Conservation (phyloP, 1,139 yeast species). For the Saccharomyces hybrid region DNA sequence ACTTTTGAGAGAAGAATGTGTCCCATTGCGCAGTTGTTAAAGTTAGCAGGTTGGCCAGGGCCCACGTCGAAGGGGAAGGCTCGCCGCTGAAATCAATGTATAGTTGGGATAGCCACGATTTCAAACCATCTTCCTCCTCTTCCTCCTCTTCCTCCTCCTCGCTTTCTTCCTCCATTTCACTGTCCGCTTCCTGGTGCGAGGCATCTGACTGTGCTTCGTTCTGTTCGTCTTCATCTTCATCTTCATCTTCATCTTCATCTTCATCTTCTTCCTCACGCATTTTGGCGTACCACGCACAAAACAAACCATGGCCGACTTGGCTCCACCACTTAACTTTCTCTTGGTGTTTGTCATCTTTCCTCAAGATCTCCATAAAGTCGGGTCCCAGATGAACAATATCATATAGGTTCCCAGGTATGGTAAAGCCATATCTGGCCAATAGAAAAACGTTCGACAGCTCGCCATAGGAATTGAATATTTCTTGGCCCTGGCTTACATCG, state of each 20-base stretch:
- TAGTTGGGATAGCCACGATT: slow-evolving; percentile 13
- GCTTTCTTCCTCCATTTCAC: not conserved
- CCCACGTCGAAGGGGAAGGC: slow-evolving; percentile 8
- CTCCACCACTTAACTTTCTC: slow-evolving; percentile 60
- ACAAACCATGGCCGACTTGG: slow-evolving; percentile 39
- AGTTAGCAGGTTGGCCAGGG: slow-evolving; percentile 7
- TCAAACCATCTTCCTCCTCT: slow-evolving; percentile 1
- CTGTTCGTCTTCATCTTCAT: not conserved
- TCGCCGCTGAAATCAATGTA: slow-evolving; percentile 9
- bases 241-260: slow-evolving; percentile 5
- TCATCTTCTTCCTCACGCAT: slow-evolving; percentile 12
- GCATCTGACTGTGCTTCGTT: slow-evolving; percentile 3
- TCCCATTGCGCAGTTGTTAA: slow-evolving; percentile 6
- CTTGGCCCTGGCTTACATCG: slow-evolving; percentile 41
- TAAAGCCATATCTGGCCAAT: slow-evolving; percentile 70
- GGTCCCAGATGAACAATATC: slow-evolving; percentile 50
- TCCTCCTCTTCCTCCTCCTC: slow-evolving; percentile 3
- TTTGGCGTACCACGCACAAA: slow-evolving; percentile 24
- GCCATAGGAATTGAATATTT: slow-evolving; percentile 74
- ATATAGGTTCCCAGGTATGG: slow-evolving; percentile 45
- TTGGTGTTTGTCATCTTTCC: slow-evolving; percentile 30
- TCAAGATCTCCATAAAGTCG: slow-evolving; percentile 1
- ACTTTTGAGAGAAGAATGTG: slow-evolving; percentile 1
- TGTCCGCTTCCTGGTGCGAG: not conserved
- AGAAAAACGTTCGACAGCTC: slow-evolving; percentile 57